phyloP scores from a whole-genome alignment of 2,329 filamentous ascomycete species.

The Monosporascus ibericus region DNA sequence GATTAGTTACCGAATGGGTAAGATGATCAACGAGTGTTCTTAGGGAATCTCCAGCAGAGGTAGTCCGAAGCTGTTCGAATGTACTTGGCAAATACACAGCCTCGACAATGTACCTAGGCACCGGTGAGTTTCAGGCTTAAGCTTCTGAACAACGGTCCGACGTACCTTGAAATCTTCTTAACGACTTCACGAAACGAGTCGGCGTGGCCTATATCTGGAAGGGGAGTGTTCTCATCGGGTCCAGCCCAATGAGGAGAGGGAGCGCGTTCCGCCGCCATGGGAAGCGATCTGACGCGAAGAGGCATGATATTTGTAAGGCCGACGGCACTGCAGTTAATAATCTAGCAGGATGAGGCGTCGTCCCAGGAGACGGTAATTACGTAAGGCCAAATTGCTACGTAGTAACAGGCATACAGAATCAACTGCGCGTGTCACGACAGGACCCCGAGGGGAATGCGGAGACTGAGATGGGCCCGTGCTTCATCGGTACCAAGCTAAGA shows the following conservation, averaged over 20 bases:
- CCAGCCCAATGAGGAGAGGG: slow-evolving; percentile 28
- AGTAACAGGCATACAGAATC: background rate
- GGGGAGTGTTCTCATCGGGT: slow-evolving; percentile 19
- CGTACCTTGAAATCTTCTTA: slow-evolving; percentile 60
- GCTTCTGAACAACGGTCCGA: background rate
- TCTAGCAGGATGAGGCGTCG: background rate
- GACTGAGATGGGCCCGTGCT: background rate
- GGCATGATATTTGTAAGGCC: slow-evolving; percentile 21
- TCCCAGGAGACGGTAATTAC: background rate
- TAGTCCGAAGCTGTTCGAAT: slow-evolving; percentile 69
- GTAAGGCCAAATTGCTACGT: background rate
- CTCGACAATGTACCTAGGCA: slow-evolving; percentile 54
- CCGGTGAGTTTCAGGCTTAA: slow-evolving; percentile 6
- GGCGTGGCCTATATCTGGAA: slow-evolving; percentile 51
- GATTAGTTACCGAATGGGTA: slow-evolving; percentile 57
- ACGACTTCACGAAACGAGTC: slow-evolving; percentile 60
- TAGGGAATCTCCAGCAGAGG: slow-evolving; percentile 53
- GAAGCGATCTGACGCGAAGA: slow-evolving; percentile 35
- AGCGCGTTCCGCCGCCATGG: slow-evolving; percentile 24
- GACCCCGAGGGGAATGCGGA: background rate
- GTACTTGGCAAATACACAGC: slow-evolving; percentile 59
- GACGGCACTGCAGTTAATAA: background rate
- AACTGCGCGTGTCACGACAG: background rate
- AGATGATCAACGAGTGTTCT: slow-evolving; percentile 59
- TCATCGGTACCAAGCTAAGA: background rate